Evolutionary conservation across 208 protist species (phyloP), one percentile per base, ranked within the genome.

Genomic region (Trypanosoma melophagium): DNA sequence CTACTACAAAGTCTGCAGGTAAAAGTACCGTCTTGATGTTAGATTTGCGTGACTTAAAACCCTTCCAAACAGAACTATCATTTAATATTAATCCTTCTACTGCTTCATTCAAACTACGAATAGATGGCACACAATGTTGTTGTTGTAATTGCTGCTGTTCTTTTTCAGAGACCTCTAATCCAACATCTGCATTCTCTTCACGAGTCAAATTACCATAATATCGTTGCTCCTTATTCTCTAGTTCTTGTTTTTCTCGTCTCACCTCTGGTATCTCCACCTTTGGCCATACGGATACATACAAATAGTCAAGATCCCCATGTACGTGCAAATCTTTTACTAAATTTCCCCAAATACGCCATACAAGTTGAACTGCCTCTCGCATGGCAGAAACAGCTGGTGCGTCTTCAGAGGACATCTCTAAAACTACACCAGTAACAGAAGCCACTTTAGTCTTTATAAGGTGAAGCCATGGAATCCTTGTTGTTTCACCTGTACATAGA

Each of bases 271-370:
- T 68, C 57, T 93, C 86, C 62, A 90, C 66, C 38, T 78, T 49
- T 17, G 82, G 86, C 51, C 83, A 75, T 50, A 95, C 84, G 13
- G 79, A 74, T 25, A 93, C 77, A 64, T 93, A 90, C 22, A 95
- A 63, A 50, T 80, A 92, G 60, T 95, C 89, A 9, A 92, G 67
- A 68, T 95, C 86, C 14, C 84, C 89, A 57, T 91, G 74, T 17
- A 93, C 83, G 71, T 93, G 89, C 3, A 95, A 67, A 57, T 95
- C 86, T 66, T 95, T 95, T 7, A 95, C 72, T 12, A 95, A 68
- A 60, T 95, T 84, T 16, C 89, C 89, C 89, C 89, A 95, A n/a
- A 70, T 74, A 40, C 78, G 64, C 89, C 89, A 95, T 40, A 95
- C 82, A 55, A 76, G 70, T n/a, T 56, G 50, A 19, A 95, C 71